phyloP scores from a whole-genome alignment of 1,284 basidiomycete genomes.

The Ganoderma sinense region DNA sequence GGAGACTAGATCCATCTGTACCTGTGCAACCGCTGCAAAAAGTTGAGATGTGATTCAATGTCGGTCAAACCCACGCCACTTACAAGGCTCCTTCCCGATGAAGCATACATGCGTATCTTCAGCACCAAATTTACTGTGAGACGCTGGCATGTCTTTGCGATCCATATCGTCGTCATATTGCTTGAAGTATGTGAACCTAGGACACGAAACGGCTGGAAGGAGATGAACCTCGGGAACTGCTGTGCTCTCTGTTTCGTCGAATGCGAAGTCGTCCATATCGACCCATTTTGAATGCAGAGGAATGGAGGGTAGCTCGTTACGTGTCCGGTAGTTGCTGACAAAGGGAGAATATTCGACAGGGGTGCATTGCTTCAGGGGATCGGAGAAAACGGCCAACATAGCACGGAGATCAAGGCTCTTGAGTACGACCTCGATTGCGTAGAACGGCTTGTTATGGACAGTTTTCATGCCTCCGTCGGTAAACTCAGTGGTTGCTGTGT shows the following conservation, averaged over 20 bases:
- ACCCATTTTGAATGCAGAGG: constrained; percentile 68
- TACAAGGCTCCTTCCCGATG: constrained; percentile 79
- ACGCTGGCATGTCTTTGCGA: constrained; percentile 46
- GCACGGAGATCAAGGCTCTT: constrained; percentile 84
- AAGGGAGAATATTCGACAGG: constrained; percentile 53
- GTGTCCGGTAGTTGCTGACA: constrained; percentile 56
- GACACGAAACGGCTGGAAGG: constrained; percentile 78
- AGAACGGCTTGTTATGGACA: constrained; percentile 86
- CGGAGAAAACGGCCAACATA: constrained; percentile 80
- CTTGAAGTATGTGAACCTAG: constrained; percentile 87
- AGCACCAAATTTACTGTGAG: constrained; percentile 85
- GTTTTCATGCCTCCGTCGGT: constrained; percentile 62
- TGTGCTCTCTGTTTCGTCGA: constrained; percentile 79
- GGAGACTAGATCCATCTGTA: constrained; percentile 74
- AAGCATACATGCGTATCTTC: constrained; percentile 90
- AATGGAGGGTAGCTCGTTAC: constrained; percentile 50
- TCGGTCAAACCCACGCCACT: constrained; percentile 38
- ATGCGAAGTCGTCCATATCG: constrained; percentile 80
- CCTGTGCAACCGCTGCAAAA: constrained; percentile 63
- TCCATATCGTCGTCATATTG: constrained; percentile 47
- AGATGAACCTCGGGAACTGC: constrained; percentile 72
- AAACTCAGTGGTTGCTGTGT: constrained; percentile 76
- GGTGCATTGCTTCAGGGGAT: constrained; percentile 70
- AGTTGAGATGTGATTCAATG: neutral
- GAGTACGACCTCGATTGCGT: constrained; percentile 89